Base-by-base conservation (phyloP, 371 early-diverging fungal species). In the Thermomucor indicae-seudaticae region DNA sequence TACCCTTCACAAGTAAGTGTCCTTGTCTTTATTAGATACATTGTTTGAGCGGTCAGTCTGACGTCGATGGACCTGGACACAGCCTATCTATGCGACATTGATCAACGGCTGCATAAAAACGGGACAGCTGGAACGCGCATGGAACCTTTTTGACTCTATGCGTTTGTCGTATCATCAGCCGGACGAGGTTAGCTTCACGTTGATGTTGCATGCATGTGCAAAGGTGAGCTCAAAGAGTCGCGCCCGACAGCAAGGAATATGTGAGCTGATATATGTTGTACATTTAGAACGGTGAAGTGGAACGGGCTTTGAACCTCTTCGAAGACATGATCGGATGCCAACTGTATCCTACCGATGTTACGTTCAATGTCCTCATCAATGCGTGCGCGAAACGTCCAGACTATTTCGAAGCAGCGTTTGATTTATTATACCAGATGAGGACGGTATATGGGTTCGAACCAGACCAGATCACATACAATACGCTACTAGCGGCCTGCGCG, bases 161-260 rank as follows among this genome's bases (percentile, higher is more conserved):
- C 82, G 90, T 41, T 71, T 80, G 25, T 85, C 91, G 24, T 81
- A 89, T 22, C 83, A 82, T 31, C 74, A 81, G 41, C 90, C 94
- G 0, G 90, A 91, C 57, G 85, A 86, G 50, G 81, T 84, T 0
- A 74, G 85, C 4, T 95, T 88, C 51, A 82, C 86, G 11, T 62
- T 92, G 20, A 96, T 96, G 96, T 86, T 96, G 19, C 88, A 88
- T 56, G 91, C 92, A 1, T 96, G 96, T 63, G 85, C 93, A 2
- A 83, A 84, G 68, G 80, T 80, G 49, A 62, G 5, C 6, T 34
- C 23, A 14, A 22, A 23, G 17, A 1, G 3, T 3, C 10, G 12
- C 11, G 20, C 11, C 6, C 24, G 7, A 22, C 4, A 11, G 17
- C 6, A 17, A 17, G 23, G 25, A 24, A 0, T 3, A 6, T 16